Evolutionary conservation across 2,329 filamentous ascomycete species (phyloP), one percentile per base, ranked within the genome.

Genomic region (Claviceps arundinis): DNA sequence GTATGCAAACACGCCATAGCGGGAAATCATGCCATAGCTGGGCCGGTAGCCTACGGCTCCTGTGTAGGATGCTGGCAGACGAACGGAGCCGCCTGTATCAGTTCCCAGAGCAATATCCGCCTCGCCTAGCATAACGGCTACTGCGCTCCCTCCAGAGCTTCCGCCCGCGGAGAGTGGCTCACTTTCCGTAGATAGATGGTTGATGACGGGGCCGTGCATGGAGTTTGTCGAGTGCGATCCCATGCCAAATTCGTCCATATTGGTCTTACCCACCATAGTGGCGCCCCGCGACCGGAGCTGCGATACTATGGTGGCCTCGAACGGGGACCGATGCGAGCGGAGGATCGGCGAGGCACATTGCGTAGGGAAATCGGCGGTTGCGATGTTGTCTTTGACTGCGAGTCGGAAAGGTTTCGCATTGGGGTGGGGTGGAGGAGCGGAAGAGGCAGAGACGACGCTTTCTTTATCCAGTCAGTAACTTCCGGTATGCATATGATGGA

Each of bases 211-310:
- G 1, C 86, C 87, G 59, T 83, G 81, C 51, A 74, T 69, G 1
- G 88, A 89, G 60, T 84, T 82, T 50, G 71, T 70, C 1, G 88
- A 90, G 60, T 95, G 84, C 8, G 89, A 94, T 2, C 89, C 89
- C 90, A 95, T 95, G 30, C 90, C 89, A 64, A 95, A 95, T 64
- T 95, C 93, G 68, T 97, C 93, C 74, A 97, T 82, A 64, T 95
- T 95, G 2, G 89, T 90, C 68, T 95, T 95, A 6, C 85, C 85
- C 1, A 82, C 74, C 2, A 91, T 65, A 5, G 76, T 65, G 5
- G 80, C 82, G 43, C 84, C 85, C 5, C 77, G 74, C 30, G 71
- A 64, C 52, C 78, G 76, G 37, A 96, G 74, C 59, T 83, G 78
- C 50, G 75, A 70, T 37, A 94, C 81, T 17, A 96, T 82, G 8